phyloP scores from a whole-genome alignment of 2,329 filamentous ascomycete genomes.

The Paramyrothecium roridum region DNA sequence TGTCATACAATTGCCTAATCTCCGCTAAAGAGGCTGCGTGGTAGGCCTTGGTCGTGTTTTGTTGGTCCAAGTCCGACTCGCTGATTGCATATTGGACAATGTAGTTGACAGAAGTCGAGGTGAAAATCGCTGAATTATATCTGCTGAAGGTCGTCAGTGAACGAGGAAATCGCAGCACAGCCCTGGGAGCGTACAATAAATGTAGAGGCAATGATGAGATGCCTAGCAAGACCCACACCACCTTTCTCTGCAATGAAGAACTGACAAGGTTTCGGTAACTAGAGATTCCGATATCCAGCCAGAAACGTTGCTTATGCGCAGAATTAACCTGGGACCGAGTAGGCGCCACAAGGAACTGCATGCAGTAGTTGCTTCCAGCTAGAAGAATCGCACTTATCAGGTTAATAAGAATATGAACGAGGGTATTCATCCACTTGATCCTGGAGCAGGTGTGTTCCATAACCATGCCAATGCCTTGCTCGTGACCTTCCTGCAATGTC shows the following conservation, averaged over 20 bases:
- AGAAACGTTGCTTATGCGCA: conserved; percentile 5
- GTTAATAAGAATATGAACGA: conserved; percentile 9
- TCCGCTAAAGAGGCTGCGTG: no score
- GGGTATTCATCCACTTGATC: conserved; percentile 1
- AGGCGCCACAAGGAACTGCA: conserved; percentile 28
- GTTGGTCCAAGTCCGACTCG: background rate
- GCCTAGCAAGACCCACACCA: background rate
- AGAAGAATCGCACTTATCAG: conserved; percentile 9
- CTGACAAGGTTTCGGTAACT: conserved; percentile 9
- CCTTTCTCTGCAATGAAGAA: background rate
- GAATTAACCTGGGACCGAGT: conserved; percentile 24
- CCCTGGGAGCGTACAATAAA: background rate
- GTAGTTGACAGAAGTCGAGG: background rate
- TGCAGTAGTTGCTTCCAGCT: conserved; percentile 27
- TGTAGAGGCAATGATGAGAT: background rate
- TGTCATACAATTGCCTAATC: no score
- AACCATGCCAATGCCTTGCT: background rate
- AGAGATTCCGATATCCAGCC: conserved; percentile 15
- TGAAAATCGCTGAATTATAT: background rate
- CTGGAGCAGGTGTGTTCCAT: background rate
- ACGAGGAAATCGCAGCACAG: background rate
- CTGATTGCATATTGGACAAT: background rate
- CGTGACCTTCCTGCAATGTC: no score
- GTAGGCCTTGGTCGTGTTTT: background rate
- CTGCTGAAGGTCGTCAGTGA: background rate